These are phyloP conservation scores for Cordyceps cicadae DNA, from an alignment of 2,329 filamentous ascomycete species.

Conservation along the genomic window DNA sequence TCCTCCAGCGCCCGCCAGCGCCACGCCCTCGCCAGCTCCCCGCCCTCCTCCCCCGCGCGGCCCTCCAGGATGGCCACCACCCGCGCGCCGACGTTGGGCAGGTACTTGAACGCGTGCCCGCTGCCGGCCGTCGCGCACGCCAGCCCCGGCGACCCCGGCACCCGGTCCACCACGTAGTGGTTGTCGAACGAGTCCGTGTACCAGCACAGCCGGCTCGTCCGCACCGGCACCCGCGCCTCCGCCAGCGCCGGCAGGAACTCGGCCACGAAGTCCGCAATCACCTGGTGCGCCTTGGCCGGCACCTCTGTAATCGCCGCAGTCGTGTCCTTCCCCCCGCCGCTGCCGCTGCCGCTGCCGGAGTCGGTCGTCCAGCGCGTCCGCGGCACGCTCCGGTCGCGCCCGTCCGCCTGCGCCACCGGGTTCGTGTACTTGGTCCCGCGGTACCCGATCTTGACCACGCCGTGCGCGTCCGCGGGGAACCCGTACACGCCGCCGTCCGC, in stretches of 20 bases:
- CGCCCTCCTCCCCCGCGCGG: conserved; percentile 21
- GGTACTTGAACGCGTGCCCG: conserved; percentile 55
- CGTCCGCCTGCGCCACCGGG: conserved; percentile 27
- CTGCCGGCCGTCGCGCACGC: conserved; percentile 54
- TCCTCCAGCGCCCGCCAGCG: conserved; percentile 15
- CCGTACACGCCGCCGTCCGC: conserved; percentile 37
- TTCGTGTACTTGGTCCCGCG: conserved; percentile 44
- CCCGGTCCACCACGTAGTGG: conserved; percentile 24
- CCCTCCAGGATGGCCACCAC: conserved; percentile 44
- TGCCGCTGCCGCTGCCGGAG: neutral
- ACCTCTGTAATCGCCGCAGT: conserved; percentile 17
- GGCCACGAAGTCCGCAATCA: conserved; percentile 26
- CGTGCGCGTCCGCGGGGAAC: conserved; percentile 34
- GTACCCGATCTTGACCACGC: conserved; percentile 42
- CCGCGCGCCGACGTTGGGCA: conserved; percentile 48
- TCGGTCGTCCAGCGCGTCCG: conserved; percentile 29
- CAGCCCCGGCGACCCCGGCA: conserved; percentile 47
- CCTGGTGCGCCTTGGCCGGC: conserved; percentile 21
- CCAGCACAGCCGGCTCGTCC: conserved; percentile 26
- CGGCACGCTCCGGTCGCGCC: conserved; percentile 30
- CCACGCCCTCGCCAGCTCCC: conserved; percentile 18
- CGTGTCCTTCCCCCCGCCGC: neutral
- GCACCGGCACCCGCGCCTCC: conserved; percentile 11
- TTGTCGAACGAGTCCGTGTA: conserved; percentile 27
- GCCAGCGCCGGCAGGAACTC: conserved; percentile 36